Conservation (phyloP, 176 grass and related monocot genomes). For the Tillandsia leiboldiana region DNA sequence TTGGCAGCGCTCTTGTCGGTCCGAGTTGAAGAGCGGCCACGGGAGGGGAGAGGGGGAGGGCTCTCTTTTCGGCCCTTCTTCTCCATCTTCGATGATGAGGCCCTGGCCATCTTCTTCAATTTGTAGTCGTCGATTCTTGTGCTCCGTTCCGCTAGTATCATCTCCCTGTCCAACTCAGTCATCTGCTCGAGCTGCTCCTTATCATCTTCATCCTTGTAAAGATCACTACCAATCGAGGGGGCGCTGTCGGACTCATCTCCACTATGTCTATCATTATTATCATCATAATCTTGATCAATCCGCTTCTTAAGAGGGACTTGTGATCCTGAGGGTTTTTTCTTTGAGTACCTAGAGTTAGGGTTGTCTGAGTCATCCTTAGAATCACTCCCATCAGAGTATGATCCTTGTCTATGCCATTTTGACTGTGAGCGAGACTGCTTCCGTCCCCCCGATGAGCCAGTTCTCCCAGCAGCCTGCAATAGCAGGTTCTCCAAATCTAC, state of each 20-base stretch:
- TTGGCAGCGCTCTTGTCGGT: slow-evolving; percentile 42
- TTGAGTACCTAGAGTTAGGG: slow-evolving; percentile 37
- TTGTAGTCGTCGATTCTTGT: slow-evolving; percentile 48
- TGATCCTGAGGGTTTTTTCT: slow-evolving; percentile 34
- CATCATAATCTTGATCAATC: slow-evolving; percentile 43
- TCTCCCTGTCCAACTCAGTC: slow-evolving; percentile 69
- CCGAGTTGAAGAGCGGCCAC: slow-evolving; percentile 33
- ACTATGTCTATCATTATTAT: slow-evolving; percentile 20
- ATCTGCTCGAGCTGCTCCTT: slow-evolving; percentile 65
- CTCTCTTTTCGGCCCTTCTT: slow-evolving; percentile 49
- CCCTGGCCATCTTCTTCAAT: slow-evolving; percentile 56
- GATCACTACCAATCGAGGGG: slow-evolving; percentile 67
- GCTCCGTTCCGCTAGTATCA: slow-evolving; percentile 61
- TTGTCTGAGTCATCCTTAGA: slow-evolving; percentile 43
- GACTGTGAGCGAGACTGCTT: slow-evolving; percentile 28
- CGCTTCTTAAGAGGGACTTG: slow-evolving; percentile 90
- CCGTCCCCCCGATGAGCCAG: slow-evolving; percentile 17
- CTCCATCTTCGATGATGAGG: slow-evolving; percentile 47
- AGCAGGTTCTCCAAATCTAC: slow-evolving; percentile 58
- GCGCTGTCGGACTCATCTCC: slow-evolving; percentile 63
- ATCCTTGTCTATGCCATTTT: slow-evolving; percentile 28
- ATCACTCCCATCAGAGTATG: slow-evolving; percentile 45
- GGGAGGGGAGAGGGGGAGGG: slow-evolving; percentile 38
- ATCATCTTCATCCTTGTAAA: slow-evolving; percentile 90
- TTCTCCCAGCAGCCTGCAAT: slow-evolving; percentile 68